Percentiles rank a stretch among this genome's conserved stretches.
These are phyloP conservation scores for Fusarium phyllophilum DNA, from an alignment of 2,329 filamentous ascomycete genomes.

Conservation along the genomic window DNA sequence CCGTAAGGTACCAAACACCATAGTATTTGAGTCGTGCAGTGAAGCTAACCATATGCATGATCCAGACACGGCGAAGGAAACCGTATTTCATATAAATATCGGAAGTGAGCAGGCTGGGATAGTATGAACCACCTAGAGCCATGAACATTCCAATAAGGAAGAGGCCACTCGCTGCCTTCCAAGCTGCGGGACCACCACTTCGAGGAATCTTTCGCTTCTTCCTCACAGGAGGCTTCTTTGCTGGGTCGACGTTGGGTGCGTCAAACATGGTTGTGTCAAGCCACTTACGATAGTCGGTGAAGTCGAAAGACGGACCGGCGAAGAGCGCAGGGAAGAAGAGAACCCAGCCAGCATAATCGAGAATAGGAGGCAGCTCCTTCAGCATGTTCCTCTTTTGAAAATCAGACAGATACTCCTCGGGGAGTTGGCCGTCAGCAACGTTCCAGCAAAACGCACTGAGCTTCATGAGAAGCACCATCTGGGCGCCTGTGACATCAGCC, in stretches of 20 bases:
- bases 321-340: constrained; percentile 95
- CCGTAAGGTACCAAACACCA: constrained; percentile 91
- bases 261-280: constrained; percentile 96
- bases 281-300: constrained; percentile 90
- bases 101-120: constrained; percentile 69
- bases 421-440: constrained; percentile 87
- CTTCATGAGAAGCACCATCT: constrained; percentile 99
- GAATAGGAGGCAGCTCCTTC: constrained; percentile 74
- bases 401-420: constrained; percentile 82
- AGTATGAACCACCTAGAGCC: constrained; percentile 75
- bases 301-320: constrained; percentile 93
- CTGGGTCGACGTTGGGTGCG: constrained; percentile 80
- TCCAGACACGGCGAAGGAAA: constrained; percentile 78
- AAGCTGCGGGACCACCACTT: constrained; percentile 84
- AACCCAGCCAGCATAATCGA: constrained; percentile 91
- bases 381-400: constrained; percentile 87
- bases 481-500: constrained; percentile 91
- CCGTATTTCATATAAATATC: constrained; percentile 73
- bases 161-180: constrained; percentile 78
- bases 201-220: constrained; percentile 93
- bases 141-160: constrained; percentile 84
- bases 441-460: constrained; percentile 98
- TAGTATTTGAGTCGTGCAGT: constrained; percentile 93
- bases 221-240: constrained; percentile 84
- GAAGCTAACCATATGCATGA: constrained; percentile 85